Base-by-base conservation (phyloP, 768 basidiomycete genomes). In the Termitomyces titanicus region DNA sequence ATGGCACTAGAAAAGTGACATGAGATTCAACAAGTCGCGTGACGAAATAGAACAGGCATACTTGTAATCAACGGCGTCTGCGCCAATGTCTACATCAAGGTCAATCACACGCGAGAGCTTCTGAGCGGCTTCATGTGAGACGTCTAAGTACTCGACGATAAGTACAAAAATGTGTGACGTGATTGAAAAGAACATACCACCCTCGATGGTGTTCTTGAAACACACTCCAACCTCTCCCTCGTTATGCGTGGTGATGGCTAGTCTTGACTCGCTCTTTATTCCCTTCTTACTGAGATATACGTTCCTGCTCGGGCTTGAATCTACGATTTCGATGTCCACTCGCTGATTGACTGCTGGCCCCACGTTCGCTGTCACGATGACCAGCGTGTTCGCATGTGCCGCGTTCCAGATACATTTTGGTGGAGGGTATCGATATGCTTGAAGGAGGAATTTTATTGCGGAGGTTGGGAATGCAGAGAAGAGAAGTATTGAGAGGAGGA, bases 1-100 rank as follows among this genome's bases (percentile, higher is more conserved):
- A 98, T 99, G 24, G 97, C 97, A 64, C 94, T 97, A 65, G 24
- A 35, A 53, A 59, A 56, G 38, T 39, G 53, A 17, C 25, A n/a
- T 56, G 8, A 59, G 45, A 11, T 13, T 24, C 38, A 25, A 3
- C 38, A 47, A 6, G 47, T 40, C 29, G 35, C 6, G 13, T 15
- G 42, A 11, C 7, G 13, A 46, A 25, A 22, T 35, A 29, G 5
- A 20, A 24, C 6, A 49, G 39, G n/a, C 35, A 10, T 65, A 96
- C 94, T 99, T 98, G 81, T 98, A 98, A 73, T 99, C 97, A 35
- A 98, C 88, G 2, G 97, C 97, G 64, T 98, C 96, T 12, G 96
- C 95, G 33, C 97, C 97, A 69, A 99, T 95, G 66, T 99, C 97
- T 35, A 98, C 83, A 66, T 99, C 97, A 55, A 98, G 74, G 76